Evolutionary conservation across 352 stramenopile species (phyloP).

Genomic region (Phytopythium chamaehyphon): DNA sequence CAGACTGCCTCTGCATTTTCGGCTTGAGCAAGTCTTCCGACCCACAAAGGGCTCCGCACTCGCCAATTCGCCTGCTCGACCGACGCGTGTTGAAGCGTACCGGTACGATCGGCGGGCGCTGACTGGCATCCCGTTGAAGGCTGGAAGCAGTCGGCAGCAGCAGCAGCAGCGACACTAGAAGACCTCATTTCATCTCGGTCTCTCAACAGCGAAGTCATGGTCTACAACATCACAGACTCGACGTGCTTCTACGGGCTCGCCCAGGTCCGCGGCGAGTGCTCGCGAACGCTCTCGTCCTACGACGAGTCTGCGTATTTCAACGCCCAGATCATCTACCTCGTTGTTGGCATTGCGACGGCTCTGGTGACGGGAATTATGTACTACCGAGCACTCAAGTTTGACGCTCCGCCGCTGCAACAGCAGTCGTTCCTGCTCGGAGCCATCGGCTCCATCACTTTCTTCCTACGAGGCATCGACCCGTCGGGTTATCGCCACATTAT

Average conservation of each 20-base stretch:
- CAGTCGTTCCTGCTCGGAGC: constrained; percentile 9
- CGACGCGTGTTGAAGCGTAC: no score
- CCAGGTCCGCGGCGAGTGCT: constrained; percentile 4
- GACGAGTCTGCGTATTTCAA: constrained; percentile 6
- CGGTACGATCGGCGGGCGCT: background rate
- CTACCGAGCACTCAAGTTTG: constrained; percentile 11
- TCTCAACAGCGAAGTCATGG: no score
- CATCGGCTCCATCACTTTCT: constrained; percentile 12
- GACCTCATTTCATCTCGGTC: no score
- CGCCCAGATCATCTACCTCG: constrained; percentile 11
- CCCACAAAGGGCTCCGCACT: background rate
- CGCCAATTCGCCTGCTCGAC: constrained; percentile 1
- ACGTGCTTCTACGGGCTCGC: constrained; percentile 17
- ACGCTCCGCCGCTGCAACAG: constrained; percentile 11
- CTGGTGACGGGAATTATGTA: constrained; percentile 7
- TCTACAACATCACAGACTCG: constrained; percentile 10
- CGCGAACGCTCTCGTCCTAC: constrained; percentile 9
- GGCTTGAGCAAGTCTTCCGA: background rate
- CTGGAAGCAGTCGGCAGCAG: no score
- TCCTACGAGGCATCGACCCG: constrained; percentile 16
- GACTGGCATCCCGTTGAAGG: background rate
- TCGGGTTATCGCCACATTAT: constrained; percentile 13
- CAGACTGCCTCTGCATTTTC: no score
- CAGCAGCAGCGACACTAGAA: no score
- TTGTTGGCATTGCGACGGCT: constrained; percentile 4